Evolutionary conservation across 495 filamentous ascomycete genomes (phyloP).

Genomic region (Hypoxylon lienhwacheense): DNA sequence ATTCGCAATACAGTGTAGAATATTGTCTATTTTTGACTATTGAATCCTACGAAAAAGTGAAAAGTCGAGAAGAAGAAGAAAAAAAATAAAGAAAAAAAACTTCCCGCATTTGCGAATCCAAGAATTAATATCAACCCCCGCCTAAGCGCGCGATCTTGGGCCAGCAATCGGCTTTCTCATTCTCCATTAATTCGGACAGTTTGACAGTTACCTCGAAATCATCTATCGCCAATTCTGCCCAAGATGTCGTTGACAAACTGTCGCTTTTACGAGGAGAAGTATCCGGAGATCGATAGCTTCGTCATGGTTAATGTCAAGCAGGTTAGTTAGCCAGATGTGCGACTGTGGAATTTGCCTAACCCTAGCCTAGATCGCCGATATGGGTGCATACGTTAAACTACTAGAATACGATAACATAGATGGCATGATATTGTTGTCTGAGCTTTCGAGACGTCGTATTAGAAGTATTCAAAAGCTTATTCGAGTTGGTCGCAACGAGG

Average conservation of each 20-base stretch:
- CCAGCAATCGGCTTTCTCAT: conserved; percentile 20
- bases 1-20: no score
- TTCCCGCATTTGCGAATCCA: conserved; percentile 9
- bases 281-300: conserved; percentile 97
- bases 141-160: conserved; percentile 31
- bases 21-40: no score
- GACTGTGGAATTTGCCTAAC: conserved; percentile 19
- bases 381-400: conserved; percentile 99
- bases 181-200: no score
- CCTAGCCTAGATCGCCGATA: conserved; percentile 85
- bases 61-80: neutral
- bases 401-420: conserved; percentile 99
- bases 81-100: neutral
- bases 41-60: neutral
- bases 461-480: conserved; percentile 98
- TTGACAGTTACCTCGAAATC: conserved; percentile 8
- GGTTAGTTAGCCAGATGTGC: conserved; percentile 53
- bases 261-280: conserved; percentile 98
- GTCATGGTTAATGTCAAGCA: conserved; percentile 99
- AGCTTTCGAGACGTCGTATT: conserved; percentile 95
- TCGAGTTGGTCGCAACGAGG: conserved; percentile 94
- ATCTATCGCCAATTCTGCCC: conserved; percentile 27
- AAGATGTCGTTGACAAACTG: conserved; percentile 97
- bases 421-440: conserved; percentile 97
- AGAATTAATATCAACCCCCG: conserved; percentile 12